Base-by-base conservation (phyloP, 805 yeast species). In the Barnettozyma wickerhamii region DNA sequence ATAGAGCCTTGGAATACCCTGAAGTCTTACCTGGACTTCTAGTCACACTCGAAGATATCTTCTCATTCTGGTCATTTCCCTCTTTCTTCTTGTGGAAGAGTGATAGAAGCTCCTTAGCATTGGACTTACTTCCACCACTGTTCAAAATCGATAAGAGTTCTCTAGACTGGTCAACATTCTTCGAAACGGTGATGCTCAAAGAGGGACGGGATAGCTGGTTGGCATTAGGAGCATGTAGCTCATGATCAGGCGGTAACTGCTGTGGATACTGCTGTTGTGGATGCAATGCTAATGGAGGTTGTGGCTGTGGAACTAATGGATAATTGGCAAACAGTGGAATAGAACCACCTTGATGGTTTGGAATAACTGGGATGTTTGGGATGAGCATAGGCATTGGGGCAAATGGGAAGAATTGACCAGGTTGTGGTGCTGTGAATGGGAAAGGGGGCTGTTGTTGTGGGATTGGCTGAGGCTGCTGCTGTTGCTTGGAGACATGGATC, bases 91-190 rank as follows among this genome's bases (percentile, higher is more conserved):
- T 46, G 19, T 48, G 45, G 9, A 51, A 47, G 9, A 47, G 23
- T 20, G 31, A 26, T 15, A 48, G 30, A 7, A 51, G 33, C 9
- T 45, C 52, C 29, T 47, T 47, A 4, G 51, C 39, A 33, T 33
- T 38, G 4, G 38, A 30, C 36, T 33, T 36, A 29, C 33, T 47
- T 7, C 39, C 40, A 7, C 40, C 37, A 3, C 39, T 41, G 28
- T 65, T 69, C 50, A 74, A 60, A 15, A 73, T 58, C 3, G 72
- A 66, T 39, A 72, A 60, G 12, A 74, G 51, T 38, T 71, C 75
- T 45, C 63, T 65, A 2, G 72, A 65, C 38, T 66, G 65, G 4
- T 63, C 58, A 33, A 55, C 60, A 38, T 49, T 50, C 39, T 48
- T 55, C 35, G 43, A 30, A 28, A 13, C 36, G 15, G 54, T 48